phyloP scores from a whole-genome alignment of 2,329 filamentous ascomycete species.

The Botrytis medusae region DNA sequence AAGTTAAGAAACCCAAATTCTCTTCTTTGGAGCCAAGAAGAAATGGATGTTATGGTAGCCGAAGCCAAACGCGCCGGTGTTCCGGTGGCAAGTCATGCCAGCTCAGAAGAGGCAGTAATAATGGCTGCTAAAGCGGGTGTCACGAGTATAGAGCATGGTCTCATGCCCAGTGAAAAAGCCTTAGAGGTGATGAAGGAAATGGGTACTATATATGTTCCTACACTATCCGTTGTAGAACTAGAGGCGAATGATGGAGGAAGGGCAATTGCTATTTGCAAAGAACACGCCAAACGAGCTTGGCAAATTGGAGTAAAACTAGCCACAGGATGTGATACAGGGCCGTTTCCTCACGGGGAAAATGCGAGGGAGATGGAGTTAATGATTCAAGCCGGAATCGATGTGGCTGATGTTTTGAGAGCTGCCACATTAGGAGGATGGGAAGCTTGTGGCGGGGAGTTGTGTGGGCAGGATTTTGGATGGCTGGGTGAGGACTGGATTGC shows the following conservation, averaged over 20 bases:
- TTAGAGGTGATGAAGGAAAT: background rate
- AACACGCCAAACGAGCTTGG: background rate
- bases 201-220: background rate
- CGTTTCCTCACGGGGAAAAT: background rate
- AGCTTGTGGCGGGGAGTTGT: background rate
- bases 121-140: background rate
- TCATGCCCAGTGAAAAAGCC: background rate
- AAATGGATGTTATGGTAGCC: background rate
- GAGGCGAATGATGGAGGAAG: background rate
- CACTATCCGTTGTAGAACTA: background rate
- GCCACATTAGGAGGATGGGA: conserved; percentile 8
- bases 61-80: background rate
- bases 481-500: background rate
- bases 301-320: background rate
- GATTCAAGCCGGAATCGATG: background rate
- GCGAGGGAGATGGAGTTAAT: background rate
- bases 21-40: background rate
- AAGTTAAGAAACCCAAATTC: background rate
- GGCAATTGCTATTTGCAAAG: background rate
- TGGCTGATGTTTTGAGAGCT: background rate
- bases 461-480: conserved; percentile 14
- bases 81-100: background rate
- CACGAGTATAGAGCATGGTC: background rate
- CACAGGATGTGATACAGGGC: background rate
- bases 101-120: background rate